Conservation (phyloP, 306 rosid species). For the Clitoria ternatea region DNA sequence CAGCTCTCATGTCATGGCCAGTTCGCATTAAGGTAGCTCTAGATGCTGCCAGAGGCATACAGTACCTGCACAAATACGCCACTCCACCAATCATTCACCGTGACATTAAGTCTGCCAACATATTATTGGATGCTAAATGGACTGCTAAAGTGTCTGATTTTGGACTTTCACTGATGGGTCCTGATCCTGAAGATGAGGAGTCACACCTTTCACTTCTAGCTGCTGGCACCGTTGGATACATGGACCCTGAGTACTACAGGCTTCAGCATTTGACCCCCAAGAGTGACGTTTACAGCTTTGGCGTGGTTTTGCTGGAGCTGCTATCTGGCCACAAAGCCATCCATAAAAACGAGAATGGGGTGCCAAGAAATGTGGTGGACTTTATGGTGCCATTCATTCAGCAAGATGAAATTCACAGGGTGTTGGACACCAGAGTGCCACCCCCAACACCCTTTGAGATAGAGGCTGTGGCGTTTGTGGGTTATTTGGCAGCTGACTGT, state of each 20-base stretch:
- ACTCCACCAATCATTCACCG: slow-evolving; percentile 73
- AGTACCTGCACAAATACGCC: slow-evolving; percentile 59
- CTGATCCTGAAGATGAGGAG: slow-evolving; percentile 45
- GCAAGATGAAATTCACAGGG: slow-evolving; percentile 76
- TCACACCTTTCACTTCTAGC: slow-evolving; percentile 54
- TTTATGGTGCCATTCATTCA: slow-evolving; percentile 55
- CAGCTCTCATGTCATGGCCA: slow-evolving; percentile 49
- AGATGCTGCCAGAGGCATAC: slow-evolving; percentile 74
- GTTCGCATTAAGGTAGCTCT: slow-evolving; percentile 51
- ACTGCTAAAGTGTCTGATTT: slow-evolving; percentile 68
- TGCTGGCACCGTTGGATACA: slow-evolving; percentile 80
- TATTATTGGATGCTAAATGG: slow-evolving; percentile 50
- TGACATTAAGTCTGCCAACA: slow-evolving; percentile 71
- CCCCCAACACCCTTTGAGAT: slow-evolving; percentile 80
- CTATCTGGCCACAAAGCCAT: slow-evolving; percentile 65
- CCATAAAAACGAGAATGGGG: slow-evolving; percentile 59
- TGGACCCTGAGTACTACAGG: slow-evolving; percentile 87
- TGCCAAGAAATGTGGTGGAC: slow-evolving; percentile 84
- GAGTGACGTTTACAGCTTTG: slow-evolving; percentile 90
- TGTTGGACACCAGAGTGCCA: slow-evolving; percentile 60
- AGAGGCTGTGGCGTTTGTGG: slow-evolving; percentile 71
- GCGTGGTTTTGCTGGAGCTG: slow-evolving; percentile 65
- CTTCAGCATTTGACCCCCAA: slow-evolving; percentile 68
- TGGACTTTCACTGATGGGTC: slow-evolving; percentile 72
- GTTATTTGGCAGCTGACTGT: slow-evolving; percentile 80